phyloP scores from a whole-genome alignment of 805 yeast genomes.

The Kazachstania viticola region DNA sequence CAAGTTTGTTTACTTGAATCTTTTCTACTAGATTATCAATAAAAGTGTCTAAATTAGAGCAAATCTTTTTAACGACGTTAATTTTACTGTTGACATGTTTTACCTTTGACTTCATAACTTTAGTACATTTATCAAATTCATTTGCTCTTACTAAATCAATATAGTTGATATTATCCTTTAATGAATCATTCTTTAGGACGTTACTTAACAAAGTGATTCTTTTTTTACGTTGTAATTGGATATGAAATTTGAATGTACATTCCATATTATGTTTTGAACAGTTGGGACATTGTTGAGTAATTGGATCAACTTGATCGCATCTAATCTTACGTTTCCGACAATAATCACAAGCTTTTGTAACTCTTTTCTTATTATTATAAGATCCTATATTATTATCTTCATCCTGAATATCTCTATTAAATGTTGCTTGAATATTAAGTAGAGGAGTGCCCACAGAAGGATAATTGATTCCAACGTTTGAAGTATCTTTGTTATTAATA shows the following conservation, averaged over 20 bases:
- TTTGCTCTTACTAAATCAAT: neutral
- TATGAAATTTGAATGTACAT: slow-evolving; percentile 18
- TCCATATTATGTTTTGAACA: slow-evolving; percentile 17
- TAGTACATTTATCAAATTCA: neutral
- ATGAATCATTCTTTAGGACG: too few species aligned
- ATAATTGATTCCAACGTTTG: too few species aligned
- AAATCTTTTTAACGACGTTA: slow-evolving; percentile 5
- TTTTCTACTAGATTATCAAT: slow-evolving; percentile 3
- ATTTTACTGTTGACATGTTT: slow-evolving; percentile 9
- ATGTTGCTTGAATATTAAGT: neutral
- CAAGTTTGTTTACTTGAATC: slow-evolving; percentile 1
- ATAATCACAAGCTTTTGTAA: slow-evolving; percentile 24
- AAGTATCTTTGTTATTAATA: too few species aligned
- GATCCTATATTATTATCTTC: slow-evolving; percentile 7
- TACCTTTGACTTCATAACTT: neutral
- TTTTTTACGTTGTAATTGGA: slow-evolving; percentile 6
- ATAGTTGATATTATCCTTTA: too few species aligned
- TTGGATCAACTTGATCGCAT: slow-evolving; percentile 17
- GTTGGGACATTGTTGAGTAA: slow-evolving; percentile 17
- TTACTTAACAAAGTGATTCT: neutral
- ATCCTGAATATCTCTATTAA: neutral
- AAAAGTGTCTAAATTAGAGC: slow-evolving; percentile 5
- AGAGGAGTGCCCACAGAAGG: too few species aligned
- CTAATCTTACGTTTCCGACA: slow-evolving; percentile 25
- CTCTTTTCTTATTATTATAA: slow-evolving; percentile 13